Evolutionary conservation across 805 yeast genomes (phyloP), one percentile per base, ranked within the genome.

Genomic region (Dipodascopsis tothii): DNA sequence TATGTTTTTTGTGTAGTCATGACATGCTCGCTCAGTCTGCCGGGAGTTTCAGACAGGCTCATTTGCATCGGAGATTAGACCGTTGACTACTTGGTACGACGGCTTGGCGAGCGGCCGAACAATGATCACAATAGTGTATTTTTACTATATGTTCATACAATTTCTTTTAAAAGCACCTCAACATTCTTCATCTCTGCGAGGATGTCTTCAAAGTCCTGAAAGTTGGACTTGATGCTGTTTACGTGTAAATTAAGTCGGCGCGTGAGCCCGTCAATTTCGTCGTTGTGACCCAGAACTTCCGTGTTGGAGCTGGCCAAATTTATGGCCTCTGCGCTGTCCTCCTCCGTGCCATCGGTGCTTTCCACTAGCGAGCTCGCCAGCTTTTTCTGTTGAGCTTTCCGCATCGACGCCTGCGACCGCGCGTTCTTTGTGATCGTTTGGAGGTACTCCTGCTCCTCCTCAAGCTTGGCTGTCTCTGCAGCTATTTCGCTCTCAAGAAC

Each of bases 341-440:
- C 37, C 16, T 9, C 11, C n/a, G 32, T 16, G 7, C 30, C 3
- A 7, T 21, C 40, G 11, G 41, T 17, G 4, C 19, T 18, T 4
- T 45, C 49, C 18, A 21, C 32, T 23, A 37, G 22, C 18, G 40
- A 32, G 14, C 37, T 33, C 23, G 36, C 32, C 9, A 45, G 43
- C 46, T 39, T 44, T 27, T 41, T 43, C 39, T 47, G 39, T 32
- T 47, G 51, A 17, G 39, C 32, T 14, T 38, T 38, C 5, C 45
- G 37, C 21, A 34, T 19, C 40, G 23, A 32, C 23, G 40, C 49
- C 21, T 44, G 49, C 14, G 51, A 22, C 21, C 35, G 39, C 5
- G 51, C 52, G 19, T 48, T 42, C 6, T 37, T 40, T 33, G 19
- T 36, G 37, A 48, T 25, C 3, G 43, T 37, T 36, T 36, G 37